Evolutionary conservation across 2,329 filamentous ascomycete species (phyloP).

Genomic region (Leptographium wingfieldii): DNA sequence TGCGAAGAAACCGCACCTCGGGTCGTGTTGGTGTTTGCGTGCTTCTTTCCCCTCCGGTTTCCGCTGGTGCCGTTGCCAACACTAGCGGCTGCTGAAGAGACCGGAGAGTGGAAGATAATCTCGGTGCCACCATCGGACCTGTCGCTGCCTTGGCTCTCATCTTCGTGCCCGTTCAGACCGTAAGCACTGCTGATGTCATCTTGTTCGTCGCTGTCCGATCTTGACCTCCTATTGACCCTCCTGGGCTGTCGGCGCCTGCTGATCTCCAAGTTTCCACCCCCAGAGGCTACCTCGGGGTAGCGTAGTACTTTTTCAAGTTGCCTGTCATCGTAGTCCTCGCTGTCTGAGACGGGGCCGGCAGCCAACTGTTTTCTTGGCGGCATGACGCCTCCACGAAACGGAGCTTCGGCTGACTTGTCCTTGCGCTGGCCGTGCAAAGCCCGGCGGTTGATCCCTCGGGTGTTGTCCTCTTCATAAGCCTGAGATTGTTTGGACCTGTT

Average conservation of each 20-base stretch:
- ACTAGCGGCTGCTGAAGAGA: background rate
- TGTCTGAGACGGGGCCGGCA: background rate
- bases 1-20: background rate
- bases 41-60: background rate
- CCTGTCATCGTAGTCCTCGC: background rate
- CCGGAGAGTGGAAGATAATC: background rate
- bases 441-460: background rate
- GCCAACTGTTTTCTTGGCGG: background rate
- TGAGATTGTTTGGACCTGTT: background rate
- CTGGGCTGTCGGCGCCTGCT: background rate
- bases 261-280: background rate
- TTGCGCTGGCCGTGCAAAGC: background rate
- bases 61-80: no score
- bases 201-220: background rate
- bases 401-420: background rate
- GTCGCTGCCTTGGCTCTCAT: background rate
- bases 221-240: background rate
- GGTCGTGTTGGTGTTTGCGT: background rate
- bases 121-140: background rate
- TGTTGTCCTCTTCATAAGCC: background rate
- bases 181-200: background rate
- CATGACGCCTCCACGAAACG: background rate
- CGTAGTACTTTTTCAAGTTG: background rate
- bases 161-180: background rate
- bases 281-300: background rate